A percentile compares a stretch with the other conserved stretches of the same genome.
These are phyloP conservation scores for Penicillium chermesinum DNA, from an alignment of 495 filamentous ascomycete species.

Conservation along the genomic window DNA sequence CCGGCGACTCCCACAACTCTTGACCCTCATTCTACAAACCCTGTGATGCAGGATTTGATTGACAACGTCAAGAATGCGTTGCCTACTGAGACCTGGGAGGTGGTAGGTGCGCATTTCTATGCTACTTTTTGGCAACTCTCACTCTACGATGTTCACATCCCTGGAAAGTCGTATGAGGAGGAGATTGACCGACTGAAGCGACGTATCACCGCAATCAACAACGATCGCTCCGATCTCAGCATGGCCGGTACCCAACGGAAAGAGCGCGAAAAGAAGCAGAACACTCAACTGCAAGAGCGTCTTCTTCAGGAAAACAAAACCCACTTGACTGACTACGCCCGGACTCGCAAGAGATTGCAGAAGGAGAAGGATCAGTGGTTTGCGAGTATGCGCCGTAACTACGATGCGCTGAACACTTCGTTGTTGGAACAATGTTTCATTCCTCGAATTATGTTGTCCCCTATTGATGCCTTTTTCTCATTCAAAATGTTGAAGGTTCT, in stretches of 20 bases:
- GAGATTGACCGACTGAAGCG: slow-evolving; percentile 61
- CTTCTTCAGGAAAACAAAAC: slow-evolving; percentile 66
- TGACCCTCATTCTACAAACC: slow-evolving; percentile 52
- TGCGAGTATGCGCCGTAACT: slow-evolving; percentile 51
- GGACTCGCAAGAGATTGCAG: slow-evolving; percentile 57
- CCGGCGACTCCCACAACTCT: slow-evolving; percentile 8
- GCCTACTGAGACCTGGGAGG: slow-evolving; percentile 58
- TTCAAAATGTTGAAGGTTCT: slow-evolving; percentile 81
- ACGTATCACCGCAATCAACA: slow-evolving; percentile 55
- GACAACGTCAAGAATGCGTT: slow-evolving; percentile 57
- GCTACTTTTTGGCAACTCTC: slow-evolving; percentile 91
- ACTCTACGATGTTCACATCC: slow-evolving; percentile 71
- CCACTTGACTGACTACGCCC: slow-evolving; percentile 59
- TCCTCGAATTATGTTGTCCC: slow-evolving; percentile 76
- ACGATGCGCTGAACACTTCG: slow-evolving; percentile 63
- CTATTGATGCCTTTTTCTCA: slow-evolving; percentile 79
- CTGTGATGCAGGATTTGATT: slow-evolving; percentile 72
- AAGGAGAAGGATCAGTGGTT: slow-evolving; percentile 84
- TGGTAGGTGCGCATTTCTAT: slow-evolving; percentile 72
- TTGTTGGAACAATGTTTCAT: slow-evolving; percentile 87
- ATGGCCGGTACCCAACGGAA: slow-evolving; percentile 57
- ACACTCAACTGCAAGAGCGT: slow-evolving; percentile 54
- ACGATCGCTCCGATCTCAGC: slow-evolving; percentile 67
- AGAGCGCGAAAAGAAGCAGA: slow-evolving; percentile 55
- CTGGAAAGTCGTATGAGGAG: slow-evolving; percentile 64